phyloP scores from a whole-genome alignment of 306 rosid species.

The Pterocarpus santalinus region DNA sequence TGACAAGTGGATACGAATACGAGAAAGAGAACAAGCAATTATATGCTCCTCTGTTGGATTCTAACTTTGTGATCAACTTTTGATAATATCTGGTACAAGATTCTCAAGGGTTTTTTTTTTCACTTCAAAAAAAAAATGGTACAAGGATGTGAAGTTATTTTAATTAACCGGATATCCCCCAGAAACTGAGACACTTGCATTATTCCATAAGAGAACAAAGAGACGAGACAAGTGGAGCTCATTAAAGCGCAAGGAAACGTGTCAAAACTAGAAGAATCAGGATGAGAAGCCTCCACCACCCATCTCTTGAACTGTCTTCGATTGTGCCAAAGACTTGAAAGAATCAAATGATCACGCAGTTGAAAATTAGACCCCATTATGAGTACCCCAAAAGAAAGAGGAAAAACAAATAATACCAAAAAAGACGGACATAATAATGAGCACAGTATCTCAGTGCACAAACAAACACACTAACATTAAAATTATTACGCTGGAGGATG shows the following conservation, averaged over 20 bases:
- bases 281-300: neutral
- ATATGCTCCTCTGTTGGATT: neutral
- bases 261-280: slow-evolving; percentile 18
- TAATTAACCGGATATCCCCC: neutral
- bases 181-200: neutral
- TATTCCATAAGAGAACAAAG: neutral
- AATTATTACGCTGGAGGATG: too few relatives aligned
- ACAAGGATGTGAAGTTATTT: neutral
- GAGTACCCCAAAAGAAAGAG: neutral
- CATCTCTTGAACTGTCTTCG: neutral
- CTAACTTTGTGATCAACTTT: neutral
- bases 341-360: slow-evolving; percentile 3
- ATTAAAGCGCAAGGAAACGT: neutral
- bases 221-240: neutral
- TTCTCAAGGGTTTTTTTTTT: too few relatives aligned
- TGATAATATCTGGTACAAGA: neutral
- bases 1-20: neutral
- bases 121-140: neutral
- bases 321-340: slow-evolving; percentile 28
- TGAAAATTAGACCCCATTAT: slow-evolving; percentile 14
- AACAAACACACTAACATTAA: neutral
- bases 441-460: slow-evolving; percentile 6
- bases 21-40: neutral
- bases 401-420: neutral
- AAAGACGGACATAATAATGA: slow-evolving; percentile 14